Base-by-base conservation (phyloP, 345 rosid species). In the Brassica carinata region DNA sequence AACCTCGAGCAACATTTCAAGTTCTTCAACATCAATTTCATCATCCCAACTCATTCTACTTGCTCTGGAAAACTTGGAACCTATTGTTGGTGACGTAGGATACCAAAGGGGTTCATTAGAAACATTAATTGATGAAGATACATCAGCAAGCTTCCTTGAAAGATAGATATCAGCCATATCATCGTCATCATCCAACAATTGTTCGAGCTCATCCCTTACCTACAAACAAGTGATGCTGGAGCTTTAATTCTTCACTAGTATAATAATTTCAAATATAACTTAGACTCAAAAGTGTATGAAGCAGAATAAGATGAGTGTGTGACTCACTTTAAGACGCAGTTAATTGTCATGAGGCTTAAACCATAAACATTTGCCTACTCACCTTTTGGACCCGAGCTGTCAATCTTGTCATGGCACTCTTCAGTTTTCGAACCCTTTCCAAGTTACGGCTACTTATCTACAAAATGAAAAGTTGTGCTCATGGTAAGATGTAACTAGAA, bases 161-260 rank as follows among this genome's bases (percentile, higher is more conserved):
- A 95, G 82, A 80, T 90, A 95, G 27, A 95, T 89, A 69, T 93
- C 97, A 77, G 96, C 94, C 99, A 95, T 93, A 72, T 93, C 98
- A 73, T 88, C 94, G 7, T 95, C 99, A 77, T 95, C 96, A 85
- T 91, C 99, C 80, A 95, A 82, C 63, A 93, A 83, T 43, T 91
- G 98, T 74, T 90, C 99, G n/a, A 95, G 97, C 81, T 91, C 98
- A 88, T 90, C 98, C 69, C 93, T 89, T 67, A 93, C 97, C 99
- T 95, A 73, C 69, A 86, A 34, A 55, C 79, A 61, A 31, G 45
- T 30, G 2, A 38, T 8, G 14, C 58, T 2, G 1, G 45, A 36
- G 40, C 31, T 36, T 71, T n/a, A 65, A n/a, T 53, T 66, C 14
- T 65, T 45, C 43, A 2, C 31, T 23, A 59, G 14, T n/a, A n/a